These are phyloP conservation scores for Priceomyces carsonii DNA, from an alignment of 805 yeast genomes.

Conservation along the genomic window DNA sequence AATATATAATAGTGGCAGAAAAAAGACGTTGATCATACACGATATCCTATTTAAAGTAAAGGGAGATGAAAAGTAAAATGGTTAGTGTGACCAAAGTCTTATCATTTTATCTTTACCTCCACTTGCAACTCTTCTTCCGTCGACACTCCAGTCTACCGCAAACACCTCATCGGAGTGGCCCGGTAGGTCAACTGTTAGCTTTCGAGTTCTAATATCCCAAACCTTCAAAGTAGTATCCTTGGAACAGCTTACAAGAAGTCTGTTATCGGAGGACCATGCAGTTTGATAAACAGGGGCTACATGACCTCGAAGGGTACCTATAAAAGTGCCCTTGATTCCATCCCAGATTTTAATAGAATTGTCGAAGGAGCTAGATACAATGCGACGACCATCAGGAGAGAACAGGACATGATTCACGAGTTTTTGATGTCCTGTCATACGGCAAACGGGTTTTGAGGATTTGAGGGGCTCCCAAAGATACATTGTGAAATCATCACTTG, in stretches of 20 bases:
- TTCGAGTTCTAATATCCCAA: slow-evolving; percentile 90
- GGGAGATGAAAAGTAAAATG: too few relatives aligned
- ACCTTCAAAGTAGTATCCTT: slow-evolving; percentile 95
- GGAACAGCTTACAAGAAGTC: slow-evolving; percentile 88
- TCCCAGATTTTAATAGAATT: slow-evolving; percentile 96
- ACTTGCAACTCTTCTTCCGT: slow-evolving; percentile 91
- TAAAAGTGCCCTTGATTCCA: slow-evolving; percentile 85
- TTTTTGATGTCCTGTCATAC: slow-evolving; percentile 98
- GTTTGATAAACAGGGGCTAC: slow-evolving; percentile 98
- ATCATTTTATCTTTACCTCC: slow-evolving; percentile 97
- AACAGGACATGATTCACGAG: slow-evolving; percentile 93
- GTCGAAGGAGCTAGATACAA: slow-evolving; percentile 93
- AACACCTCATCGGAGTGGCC: slow-evolving; percentile 96
- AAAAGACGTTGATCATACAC: too few relatives aligned
- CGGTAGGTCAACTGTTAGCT: slow-evolving; percentile 85
- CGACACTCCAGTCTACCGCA: slow-evolving; percentile 98
- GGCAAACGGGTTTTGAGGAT: slow-evolving; percentile 76
- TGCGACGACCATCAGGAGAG: slow-evolving; percentile 90
- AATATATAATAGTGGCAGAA: too few relatives aligned
- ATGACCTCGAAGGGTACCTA: slow-evolving; percentile 92
- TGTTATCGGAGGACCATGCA: slow-evolving; percentile 95
- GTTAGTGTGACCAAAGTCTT: slow-evolving; percentile 83
- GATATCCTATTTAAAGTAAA: too few relatives aligned
- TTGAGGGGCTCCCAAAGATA: slow-evolving; percentile 92
- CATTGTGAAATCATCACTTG: slow-evolving; percentile 97